These are phyloP conservation scores for Opeltia flavorubescens DNA, from an alignment of 495 filamentous ascomycete species.

Conservation along the genomic window DNA sequence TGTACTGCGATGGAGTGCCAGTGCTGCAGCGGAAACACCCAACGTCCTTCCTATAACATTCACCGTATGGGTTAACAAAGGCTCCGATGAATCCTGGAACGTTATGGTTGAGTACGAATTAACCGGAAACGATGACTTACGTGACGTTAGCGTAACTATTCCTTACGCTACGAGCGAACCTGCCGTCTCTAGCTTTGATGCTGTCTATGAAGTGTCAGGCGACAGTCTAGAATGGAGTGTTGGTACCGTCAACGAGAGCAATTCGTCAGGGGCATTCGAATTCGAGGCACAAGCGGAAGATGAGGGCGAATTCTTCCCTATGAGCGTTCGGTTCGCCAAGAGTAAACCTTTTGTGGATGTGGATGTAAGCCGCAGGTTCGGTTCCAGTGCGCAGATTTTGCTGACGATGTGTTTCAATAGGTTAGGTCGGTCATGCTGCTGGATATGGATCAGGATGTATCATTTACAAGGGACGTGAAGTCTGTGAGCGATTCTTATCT, in stretches of 20 bases:
- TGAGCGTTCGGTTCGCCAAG: constrained; percentile 83
- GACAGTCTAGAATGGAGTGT: constrained; percentile 90
- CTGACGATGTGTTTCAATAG: constrained; percentile 25
- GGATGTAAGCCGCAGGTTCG: constrained; percentile 46
- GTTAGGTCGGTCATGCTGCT: constrained; percentile 57
- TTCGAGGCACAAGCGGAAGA: constrained; percentile 75
- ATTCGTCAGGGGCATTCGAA: constrained; percentile 74
- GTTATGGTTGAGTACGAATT: constrained; percentile 92
- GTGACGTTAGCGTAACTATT: constrained; percentile 75
- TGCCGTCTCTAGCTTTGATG: constrained; percentile 80
- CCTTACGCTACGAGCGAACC: constrained; percentile 75
- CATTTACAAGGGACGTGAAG: constrained; percentile 81
- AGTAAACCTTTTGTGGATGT: constrained; percentile 76
- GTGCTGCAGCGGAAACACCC: constrained; percentile 56
- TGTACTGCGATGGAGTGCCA: constrained; percentile 75
- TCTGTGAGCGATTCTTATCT: constrained; percentile 68
- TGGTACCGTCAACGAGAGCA: constrained; percentile 65
- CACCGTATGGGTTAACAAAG: constrained; percentile 89
- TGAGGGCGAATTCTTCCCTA: constrained; percentile 92
- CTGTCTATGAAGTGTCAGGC: constrained; percentile 83
- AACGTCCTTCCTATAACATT: constrained; percentile 75
- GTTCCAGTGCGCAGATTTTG: background rate
- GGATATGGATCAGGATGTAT: constrained; percentile 68
- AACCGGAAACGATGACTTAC: constrained; percentile 56
- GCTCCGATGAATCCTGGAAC: constrained; percentile 58